These are phyloP conservation scores for Cutaneotrichosporon sp. DNA, from an alignment of 1,284 basidiomycete genomes.

Conservation along the genomic window DNA sequence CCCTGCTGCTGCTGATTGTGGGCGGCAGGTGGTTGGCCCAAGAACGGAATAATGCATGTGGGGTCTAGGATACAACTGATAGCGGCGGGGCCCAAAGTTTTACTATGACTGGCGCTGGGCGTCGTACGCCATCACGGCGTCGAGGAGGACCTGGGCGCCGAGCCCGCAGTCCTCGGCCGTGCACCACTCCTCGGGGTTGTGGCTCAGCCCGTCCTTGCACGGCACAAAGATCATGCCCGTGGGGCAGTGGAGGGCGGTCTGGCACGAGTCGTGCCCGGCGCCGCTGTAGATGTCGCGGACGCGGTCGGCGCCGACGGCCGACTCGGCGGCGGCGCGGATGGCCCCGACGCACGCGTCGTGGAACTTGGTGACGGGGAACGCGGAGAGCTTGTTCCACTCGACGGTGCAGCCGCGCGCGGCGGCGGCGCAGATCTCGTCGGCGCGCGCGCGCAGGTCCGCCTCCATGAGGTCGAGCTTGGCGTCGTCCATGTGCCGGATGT, in stretches of 20 bases:
- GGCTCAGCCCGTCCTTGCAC: constrained; percentile 36
- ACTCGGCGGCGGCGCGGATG: constrained; percentile 12
- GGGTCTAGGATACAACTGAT: constrained; percentile 1
- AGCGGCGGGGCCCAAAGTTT: neutral
- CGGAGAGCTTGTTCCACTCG: constrained; percentile 19
- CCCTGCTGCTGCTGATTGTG: too few species aligned
- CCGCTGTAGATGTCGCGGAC: constrained; percentile 22
- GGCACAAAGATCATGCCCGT: constrained; percentile 42
- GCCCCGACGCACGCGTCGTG: constrained; percentile 15
- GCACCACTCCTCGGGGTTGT: constrained; percentile 37
- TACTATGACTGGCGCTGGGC: constrained; percentile 2
- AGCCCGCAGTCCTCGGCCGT: constrained; percentile 29
- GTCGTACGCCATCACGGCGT: constrained; percentile 23
- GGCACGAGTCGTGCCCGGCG: constrained; percentile 36
- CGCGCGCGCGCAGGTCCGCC: constrained; percentile 16
- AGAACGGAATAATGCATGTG: constrained; percentile 1
- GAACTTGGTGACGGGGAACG: constrained; percentile 20
- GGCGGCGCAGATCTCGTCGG: constrained; percentile 14
- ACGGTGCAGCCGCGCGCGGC: constrained; percentile 7
- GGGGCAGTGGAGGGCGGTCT: constrained; percentile 25
- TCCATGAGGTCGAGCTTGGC: constrained; percentile 24
- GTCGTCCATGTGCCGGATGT: constrained; percentile 31
- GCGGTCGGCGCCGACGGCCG: constrained; percentile 11
- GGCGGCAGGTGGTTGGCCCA: neutral
- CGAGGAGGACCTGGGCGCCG: constrained; percentile 28